These are phyloP conservation scores for Kregervanrija fluxuum DNA, from an alignment of 805 yeast genomes.

Conservation along the genomic window DNA sequence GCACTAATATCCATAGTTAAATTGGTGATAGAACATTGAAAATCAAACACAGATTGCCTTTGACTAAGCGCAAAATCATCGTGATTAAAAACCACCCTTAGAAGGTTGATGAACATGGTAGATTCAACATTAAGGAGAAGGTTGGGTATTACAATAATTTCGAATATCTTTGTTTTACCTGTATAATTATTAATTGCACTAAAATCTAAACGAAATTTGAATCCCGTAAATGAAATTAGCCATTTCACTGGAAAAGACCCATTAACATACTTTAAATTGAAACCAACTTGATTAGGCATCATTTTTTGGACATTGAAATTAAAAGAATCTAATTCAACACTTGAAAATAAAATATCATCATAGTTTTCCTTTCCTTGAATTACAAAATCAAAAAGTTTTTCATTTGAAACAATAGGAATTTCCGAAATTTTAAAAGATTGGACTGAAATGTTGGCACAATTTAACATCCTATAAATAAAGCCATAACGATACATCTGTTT, in stretches of 20 bases:
- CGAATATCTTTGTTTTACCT: slow-evolving; percentile 18
- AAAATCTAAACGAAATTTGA: slow-evolving; percentile 23
- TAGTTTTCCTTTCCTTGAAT: neutral
- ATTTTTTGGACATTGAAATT: slow-evolving; percentile 13
- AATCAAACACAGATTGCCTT: slow-evolving; percentile 23
- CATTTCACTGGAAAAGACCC: slow-evolving; percentile 37
- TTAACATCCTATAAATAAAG: slow-evolving; percentile 15
- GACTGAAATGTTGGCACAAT: slow-evolving; percentile 16
- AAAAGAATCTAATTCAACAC: slow-evolving; percentile 13
- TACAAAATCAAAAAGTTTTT: slow-evolving; percentile 7
- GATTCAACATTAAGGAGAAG: slow-evolving; percentile 13
- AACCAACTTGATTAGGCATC: slow-evolving; percentile 32
- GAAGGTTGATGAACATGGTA: slow-evolving; percentile 13
- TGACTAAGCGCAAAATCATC: slow-evolving; percentile 14
- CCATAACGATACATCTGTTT: slow-evolving; percentile 11
- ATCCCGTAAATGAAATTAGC: slow-evolving; percentile 31
- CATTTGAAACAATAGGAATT: slow-evolving; percentile 18
- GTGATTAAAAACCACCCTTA: slow-evolving; percentile 12
- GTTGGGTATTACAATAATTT: slow-evolving; percentile 26
- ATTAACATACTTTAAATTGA: slow-evolving; percentile 33
- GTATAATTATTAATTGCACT: slow-evolving; percentile 11
- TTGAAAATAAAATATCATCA: slow-evolving; percentile 11
- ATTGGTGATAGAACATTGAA: slow-evolving; percentile 35
- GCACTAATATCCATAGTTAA: slow-evolving; percentile 39
- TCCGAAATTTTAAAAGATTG: slow-evolving; percentile 19